A percentile compares a stretch with the other conserved stretches of the same genome.
Conservation (phyloP, 2,329 filamentous ascomycete genomes). For the Arthrinium puccinioides region DNA sequence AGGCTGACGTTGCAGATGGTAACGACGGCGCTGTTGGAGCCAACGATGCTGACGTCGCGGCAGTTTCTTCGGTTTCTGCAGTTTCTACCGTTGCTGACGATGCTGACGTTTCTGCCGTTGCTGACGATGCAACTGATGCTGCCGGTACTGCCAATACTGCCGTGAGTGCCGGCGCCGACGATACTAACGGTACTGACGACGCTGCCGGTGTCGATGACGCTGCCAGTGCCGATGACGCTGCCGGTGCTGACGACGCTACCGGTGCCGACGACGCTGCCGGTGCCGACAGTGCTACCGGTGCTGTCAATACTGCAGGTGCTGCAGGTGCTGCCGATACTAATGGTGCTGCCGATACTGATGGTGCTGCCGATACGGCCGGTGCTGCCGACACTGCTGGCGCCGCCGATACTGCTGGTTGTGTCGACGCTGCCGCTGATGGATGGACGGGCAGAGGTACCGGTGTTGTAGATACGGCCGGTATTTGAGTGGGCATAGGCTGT, state of each 20-base stretch:
- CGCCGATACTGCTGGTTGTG: not conserved
- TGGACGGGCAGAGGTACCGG: constrained; percentile 21
- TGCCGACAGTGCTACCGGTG: not conserved
- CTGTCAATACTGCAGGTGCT: not conserved
- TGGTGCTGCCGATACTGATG: not conserved
- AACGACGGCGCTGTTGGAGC: too few relatives aligned
- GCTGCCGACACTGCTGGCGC: constrained; percentile 25
- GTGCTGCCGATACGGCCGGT: not conserved
- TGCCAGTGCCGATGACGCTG: not conserved
- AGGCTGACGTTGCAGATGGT: constrained; percentile 10
- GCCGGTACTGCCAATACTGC: too few relatives aligned
- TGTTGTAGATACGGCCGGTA: constrained; percentile 23
- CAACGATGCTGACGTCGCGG: too few relatives aligned
- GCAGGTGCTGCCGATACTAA: too few relatives aligned
- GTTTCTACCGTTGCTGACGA: too few relatives aligned
- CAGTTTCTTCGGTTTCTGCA: too few relatives aligned
- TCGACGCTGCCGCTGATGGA: not conserved
- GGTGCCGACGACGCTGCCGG: not conserved
- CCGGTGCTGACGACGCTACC: not conserved
- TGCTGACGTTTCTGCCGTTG: too few relatives aligned
- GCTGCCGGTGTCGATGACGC: not conserved
- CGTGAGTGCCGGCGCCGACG: constrained; percentile 8
- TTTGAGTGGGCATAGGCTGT: constrained; percentile 15
- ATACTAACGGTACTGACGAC: constrained; percentile 14
- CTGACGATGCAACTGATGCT: too few relatives aligned